Evolutionary conservation across 73 alveolate species (phyloP), one percentile per base, ranked within the genome.

Genomic region (Durusdinium trenchii): DNA sequence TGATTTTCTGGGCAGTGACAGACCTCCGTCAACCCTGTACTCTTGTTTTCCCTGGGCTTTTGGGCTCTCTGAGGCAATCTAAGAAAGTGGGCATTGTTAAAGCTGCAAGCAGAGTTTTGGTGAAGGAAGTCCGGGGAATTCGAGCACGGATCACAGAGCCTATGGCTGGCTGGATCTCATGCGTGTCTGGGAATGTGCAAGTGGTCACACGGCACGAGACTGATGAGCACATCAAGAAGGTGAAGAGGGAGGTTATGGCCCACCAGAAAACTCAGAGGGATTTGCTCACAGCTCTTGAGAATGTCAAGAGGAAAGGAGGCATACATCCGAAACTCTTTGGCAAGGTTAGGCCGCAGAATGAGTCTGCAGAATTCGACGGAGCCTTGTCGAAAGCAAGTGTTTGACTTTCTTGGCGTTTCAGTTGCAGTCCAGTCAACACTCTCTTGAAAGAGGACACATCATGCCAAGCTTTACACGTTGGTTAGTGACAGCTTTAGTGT

Each of bases 251-350:
- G 90, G 61, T 91, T 42, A 51, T 91, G 98, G 75, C 76, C 1
- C 98, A 91, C 78, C 98, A 91, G 98, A 91, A 91, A 57, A 47
- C 64, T 48, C 98, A 91, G 48, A 51, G 94, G 45, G 94, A 84
- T 51, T 75, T 84, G 26, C 94, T 84, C 5, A 75, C 52, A n/a
- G 94, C 94, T 51, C 36, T 84, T 38, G 94, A 84, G 75, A 52
- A 52, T 12, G 76, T 51, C 40, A 81, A 81, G 48, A 81, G 50
- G 91, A 81, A 81, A 76, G 87, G 87, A 36, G 48, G 32, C 23
- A 18, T 20, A 48, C 67, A 81, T 81, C 91, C 91, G 48, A 81
- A 81, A 50, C 91, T 81, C 67, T 30, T 81, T 45, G 91, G 91
- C 50, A 14, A 47, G 43, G 4, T 60, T 32, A 45, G 47, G 38